Evolutionary conservation across 139 green algal species (phyloP), one percentile per base, ranked within the genome.

Genomic region (Picochlorum sp.): DNA sequence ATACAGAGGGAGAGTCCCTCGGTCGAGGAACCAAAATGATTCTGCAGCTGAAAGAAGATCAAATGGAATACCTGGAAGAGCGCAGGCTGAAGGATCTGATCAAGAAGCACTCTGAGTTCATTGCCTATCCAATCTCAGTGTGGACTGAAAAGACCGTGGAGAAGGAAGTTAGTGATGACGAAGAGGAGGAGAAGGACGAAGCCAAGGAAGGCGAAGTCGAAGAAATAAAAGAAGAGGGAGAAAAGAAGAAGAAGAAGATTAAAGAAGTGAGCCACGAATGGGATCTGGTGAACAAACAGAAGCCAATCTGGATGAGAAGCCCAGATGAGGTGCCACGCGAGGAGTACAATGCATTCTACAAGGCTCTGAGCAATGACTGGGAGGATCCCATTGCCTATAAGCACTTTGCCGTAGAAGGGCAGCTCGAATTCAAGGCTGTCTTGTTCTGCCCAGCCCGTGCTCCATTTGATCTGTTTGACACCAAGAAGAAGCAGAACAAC

Each of bases 41-140:
- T 20, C 78, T 98, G 61, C 71, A 96, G 78, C 79, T 99, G 13
- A 99, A 98, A 84, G 87, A 95, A 67, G 88, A 96, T 72, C 87
- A 95, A 80, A 71, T 90, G 33, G 93, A 99, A 82, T 98, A 98
- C 75, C 69, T 98, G 32, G 93, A 99, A 81, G 93, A 99, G 84
- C 79, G 89, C 37, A 78, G 87, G 39, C 63, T 99, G 20, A 98
- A 98, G 85, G 93, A 99, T 67, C 77, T 99, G 47, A 85, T 99
- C 7, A 99, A 98, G 85, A 98, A 98, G 86, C 93, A 99, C 85
- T 85, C 62, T 50, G 93, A 99, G 85, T 99, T 99, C 86, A 99
- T 99, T 80, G 84, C 69, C 55, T 99, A 98, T 81, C 93, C 93
- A 45, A 99, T 99, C 75, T 90, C 78, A 16, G 79, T 97, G 49